Conservation (phyloP, 1,139 yeast species). For the Waltiozyma sp. region DNA sequence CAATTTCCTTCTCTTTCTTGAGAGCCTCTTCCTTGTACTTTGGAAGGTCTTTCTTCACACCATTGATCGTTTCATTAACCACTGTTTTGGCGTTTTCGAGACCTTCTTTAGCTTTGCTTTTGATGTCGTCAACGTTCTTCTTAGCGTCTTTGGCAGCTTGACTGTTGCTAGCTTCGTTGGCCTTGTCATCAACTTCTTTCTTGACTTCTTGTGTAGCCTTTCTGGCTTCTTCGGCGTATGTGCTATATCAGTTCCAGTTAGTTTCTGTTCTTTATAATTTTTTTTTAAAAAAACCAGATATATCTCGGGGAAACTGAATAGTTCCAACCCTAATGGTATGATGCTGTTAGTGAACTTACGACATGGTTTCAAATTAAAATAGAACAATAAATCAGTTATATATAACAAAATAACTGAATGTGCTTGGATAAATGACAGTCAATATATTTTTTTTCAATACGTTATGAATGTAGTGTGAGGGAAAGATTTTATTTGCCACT, state of each 20-base stretch:
- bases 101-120: constrained; percentile 1
- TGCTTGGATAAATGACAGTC: too few relatives aligned
- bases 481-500: neutral
- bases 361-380: too few relatives aligned
- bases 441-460: too few relatives aligned
- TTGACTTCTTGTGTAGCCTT: neutral
- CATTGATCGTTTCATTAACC: constrained; percentile 10
- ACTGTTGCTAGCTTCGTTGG: constrained; percentile 4
- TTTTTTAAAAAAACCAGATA: too few relatives aligned
- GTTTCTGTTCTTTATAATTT: too few relatives aligned
- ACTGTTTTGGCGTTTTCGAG: constrained; percentile 4
- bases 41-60: constrained; percentile 10
- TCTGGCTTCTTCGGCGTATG: constrained; percentile 3
- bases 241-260: neutral
- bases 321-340: too few relatives aligned
- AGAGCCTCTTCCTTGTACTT: constrained; percentile 11
- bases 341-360: too few relatives aligned
- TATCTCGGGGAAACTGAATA: too few relatives aligned
- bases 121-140: constrained; percentile 4
- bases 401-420: too few relatives aligned
- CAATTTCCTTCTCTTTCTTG: constrained; percentile 14
- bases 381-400: neutral
- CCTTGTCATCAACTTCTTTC: constrained; percentile 4
- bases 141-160: constrained; percentile 8
- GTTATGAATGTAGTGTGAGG: neutral